These are phyloP conservation scores for Collybiopsis luxurians DNA, from an alignment of 768 basidiomycete species.

Conservation along the genomic window DNA sequence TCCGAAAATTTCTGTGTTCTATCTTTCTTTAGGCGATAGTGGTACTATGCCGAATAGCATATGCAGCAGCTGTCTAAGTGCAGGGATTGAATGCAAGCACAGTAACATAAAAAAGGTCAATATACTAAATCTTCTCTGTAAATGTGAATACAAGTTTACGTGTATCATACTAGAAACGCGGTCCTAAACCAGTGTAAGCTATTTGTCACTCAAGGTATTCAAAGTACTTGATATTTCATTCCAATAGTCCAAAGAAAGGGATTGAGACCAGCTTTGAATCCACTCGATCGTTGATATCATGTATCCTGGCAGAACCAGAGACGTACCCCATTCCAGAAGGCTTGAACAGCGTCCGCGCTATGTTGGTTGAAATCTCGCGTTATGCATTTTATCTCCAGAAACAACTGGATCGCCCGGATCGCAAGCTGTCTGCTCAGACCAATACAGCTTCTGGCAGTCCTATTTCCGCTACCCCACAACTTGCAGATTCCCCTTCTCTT, in stretches of 20 bases:
- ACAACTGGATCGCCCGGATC: neutral
- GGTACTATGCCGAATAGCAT: constrained; percentile 35
- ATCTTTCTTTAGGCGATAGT: constrained; percentile 36
- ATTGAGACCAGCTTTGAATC: constrained; percentile 12
- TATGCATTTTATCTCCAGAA: neutral
- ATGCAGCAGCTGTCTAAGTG: constrained; percentile 39
- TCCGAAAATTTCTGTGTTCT: neutral
- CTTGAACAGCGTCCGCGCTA: neutral
- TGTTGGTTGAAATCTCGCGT: neutral
- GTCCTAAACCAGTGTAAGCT: constrained; percentile 1
- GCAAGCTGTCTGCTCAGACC: neutral
- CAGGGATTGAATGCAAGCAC: constrained; percentile 16
- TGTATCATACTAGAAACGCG: constrained; percentile 5
- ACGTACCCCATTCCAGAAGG: neutral
- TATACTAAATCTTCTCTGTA: neutral
- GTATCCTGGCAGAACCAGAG: neutral
- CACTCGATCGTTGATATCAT: neutral
- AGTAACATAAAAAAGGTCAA: constrained; percentile 2
- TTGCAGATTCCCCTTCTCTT: neutral
- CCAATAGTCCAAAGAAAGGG: neutral
- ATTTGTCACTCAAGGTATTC: neutral
- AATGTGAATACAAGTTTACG: no score
- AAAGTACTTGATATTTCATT: neutral
- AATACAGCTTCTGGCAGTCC: neutral
- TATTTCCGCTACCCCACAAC: neutral